A percentile compares a stretch with the other conserved stretches of the same genome.
These are phyloP conservation scores for Parmelia sp. DNA, from an alignment of 495 filamentous ascomycete genomes.

Conservation along the genomic window DNA sequence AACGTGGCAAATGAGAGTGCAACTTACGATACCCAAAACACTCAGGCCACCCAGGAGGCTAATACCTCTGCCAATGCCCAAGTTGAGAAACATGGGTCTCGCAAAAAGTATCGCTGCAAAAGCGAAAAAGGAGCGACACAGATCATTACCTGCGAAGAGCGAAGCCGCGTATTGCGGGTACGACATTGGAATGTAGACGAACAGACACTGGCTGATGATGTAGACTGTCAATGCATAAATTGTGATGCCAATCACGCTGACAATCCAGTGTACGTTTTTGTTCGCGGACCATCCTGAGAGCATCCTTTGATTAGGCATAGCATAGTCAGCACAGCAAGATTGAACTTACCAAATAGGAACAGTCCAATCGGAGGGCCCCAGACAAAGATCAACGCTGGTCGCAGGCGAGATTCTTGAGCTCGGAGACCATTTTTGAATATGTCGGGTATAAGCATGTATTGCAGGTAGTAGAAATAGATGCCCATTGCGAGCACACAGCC, in stretches of 20 bases:
- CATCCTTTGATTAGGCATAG: not conserved
- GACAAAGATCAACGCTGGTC: slow-evolving; percentile 40
- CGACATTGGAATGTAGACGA: slow-evolving; percentile 52
- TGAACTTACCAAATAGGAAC: slow-evolving; percentile 36
- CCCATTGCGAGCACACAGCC: slow-evolving; percentile 21
- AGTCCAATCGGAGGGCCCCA: slow-evolving; percentile 41
- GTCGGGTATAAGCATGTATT: slow-evolving; percentile 13
- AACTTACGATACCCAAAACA: not conserved
- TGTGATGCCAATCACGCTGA: slow-evolving; percentile 53
- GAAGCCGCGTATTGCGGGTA: slow-evolving; percentile 59
- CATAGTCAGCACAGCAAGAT: too few species aligned
- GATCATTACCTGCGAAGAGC: slow-evolving; percentile 58
- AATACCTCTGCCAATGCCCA: slow-evolving; percentile 51
- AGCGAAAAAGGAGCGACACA: slow-evolving; percentile 49
- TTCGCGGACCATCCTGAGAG: slow-evolving; percentile 42
- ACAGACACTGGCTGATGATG: slow-evolving; percentile 56
- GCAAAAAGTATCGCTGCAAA: slow-evolving; percentile 53
- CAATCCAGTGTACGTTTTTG: slow-evolving; percentile 56
- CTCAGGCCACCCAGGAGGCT: slow-evolving; percentile 51
- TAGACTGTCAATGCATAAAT: slow-evolving; percentile 48
- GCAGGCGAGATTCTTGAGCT: slow-evolving; percentile 32
- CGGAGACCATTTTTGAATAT: slow-evolving; percentile 21
- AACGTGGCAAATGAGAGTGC: not conserved
- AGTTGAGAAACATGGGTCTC: slow-evolving; percentile 49
- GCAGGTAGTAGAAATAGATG: slow-evolving; percentile 27